Evolutionary conservation across 2,329 filamentous ascomycete genomes (phyloP), one percentile per base, ranked within the genome.

Genomic region (Botrytis byssoidea): DNA sequence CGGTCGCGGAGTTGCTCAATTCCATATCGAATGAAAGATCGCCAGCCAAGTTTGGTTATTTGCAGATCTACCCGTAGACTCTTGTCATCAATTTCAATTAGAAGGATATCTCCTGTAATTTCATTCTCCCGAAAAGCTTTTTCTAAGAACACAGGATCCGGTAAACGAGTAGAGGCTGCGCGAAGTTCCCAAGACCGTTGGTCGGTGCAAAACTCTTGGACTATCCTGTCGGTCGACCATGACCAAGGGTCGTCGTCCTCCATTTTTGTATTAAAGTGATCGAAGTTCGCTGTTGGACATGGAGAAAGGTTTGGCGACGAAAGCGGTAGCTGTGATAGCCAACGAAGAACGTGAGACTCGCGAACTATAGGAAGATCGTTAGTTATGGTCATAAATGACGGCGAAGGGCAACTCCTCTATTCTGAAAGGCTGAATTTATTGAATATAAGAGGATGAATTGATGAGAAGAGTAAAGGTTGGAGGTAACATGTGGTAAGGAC

Each of bases 171-270:
- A 76, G 68, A 72, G 16, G 71, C 22, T 75, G 40, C 79, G 79
- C 76, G 59, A 82, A 66, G 82, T 82, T 71, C 80, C 86, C 87
- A 88, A 16, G 88, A 85, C 66, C 84, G 84, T 5, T 84, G 79
- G 2, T 84, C 79, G 35, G 86, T 85, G 79, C 91, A 93, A 5
- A 97, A 84, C 78, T 91, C 90, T 25, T 85, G 81, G 16, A 92
- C 87, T 18, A 97, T 88, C 51, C 89, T 86, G 55, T 92, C 89
- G 46, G 90, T 85, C 51, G 87, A 87, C 94, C 94, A 97, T 71
- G 86, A 79, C 81, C 90, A 92, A n/a, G 94, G 93, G 82, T 97
- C 93, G 73, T 83, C 80, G 25, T 81, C 81, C 66, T 82, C 81
- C 70, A 72, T 72, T 44, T 37, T 72, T 2, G 61, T 51, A 59